Evolutionary conservation across 1,284 basidiomycete species (phyloP).

Genomic region (Moesziomyces sp.): DNA sequence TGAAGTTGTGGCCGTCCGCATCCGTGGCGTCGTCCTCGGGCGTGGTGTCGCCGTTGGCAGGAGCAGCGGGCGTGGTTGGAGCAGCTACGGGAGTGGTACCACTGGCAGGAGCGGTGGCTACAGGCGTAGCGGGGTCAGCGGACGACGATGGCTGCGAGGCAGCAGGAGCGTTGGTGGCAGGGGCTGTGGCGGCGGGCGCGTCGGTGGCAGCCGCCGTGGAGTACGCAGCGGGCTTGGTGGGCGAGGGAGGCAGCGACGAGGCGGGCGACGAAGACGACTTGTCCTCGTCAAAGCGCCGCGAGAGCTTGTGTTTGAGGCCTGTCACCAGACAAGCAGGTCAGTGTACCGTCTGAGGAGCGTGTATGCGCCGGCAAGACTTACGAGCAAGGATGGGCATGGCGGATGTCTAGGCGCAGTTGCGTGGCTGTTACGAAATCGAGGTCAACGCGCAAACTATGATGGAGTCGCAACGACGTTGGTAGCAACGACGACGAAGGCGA

Average conservation of each 20-base stretch:
- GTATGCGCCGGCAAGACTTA: constrained; percentile 5
- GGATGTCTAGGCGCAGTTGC: not conserved
- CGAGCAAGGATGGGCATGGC: constrained; percentile 27
- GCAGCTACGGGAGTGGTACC: constrained; percentile 4
- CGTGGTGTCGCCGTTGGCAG: constrained; percentile 5
- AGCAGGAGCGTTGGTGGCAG: constrained; percentile 3
- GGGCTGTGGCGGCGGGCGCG: constrained; percentile 4
- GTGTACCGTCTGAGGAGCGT: not conserved
- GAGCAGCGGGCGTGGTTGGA: constrained; percentile 10
- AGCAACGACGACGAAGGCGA: not conserved
- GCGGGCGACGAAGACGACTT: constrained; percentile 20
- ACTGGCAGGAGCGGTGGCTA: constrained; percentile 4
- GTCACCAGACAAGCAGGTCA: not conserved
- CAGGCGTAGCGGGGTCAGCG: constrained; percentile 7
- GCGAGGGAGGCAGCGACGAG: constrained; percentile 40
- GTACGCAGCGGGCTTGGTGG: constrained; percentile 30
- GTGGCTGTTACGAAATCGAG: too few relatives aligned
- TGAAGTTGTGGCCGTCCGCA: constrained; percentile 25
- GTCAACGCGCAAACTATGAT: not conserved
- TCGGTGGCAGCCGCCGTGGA: constrained; percentile 11
- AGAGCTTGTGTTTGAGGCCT: constrained; percentile 47
- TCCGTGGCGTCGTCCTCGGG: constrained; percentile 7
- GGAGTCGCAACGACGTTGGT: not conserved
- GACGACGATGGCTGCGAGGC: constrained; percentile 11
- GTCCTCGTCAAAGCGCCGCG: constrained; percentile 37